Base-by-base conservation (phyloP, 768 basidiomycete genomes). In the Stropharia rugosoannulata region DNA sequence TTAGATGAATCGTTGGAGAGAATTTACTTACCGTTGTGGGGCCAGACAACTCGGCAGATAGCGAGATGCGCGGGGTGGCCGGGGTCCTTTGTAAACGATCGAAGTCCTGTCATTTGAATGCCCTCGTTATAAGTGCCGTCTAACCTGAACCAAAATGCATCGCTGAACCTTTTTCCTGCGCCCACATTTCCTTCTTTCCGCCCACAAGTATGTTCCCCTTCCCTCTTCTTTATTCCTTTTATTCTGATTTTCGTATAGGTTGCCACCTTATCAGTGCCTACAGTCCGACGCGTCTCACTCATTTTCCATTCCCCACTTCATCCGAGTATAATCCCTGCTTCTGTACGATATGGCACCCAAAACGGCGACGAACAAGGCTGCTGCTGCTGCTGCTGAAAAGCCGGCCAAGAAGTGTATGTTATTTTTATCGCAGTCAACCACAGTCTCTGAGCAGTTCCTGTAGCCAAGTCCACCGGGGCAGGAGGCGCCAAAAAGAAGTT, bases 381-480 rank as follows among this genome's bases (percentile, higher is more conserved):
- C 29, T 32, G 29, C 27, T 29, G 27, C 27, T 29, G 58, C 71
- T 3, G 51, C 75, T n/a, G 77, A 78, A 54, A 83, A 80, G 66
- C 75, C 76, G 1, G 68, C 71, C n/a, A 84, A 77, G 70, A 87
- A 85, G 64, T 75, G 86, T 86, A 56, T 59, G 83, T 70, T 35
- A 29, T 53, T 45, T 32, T 53, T 54, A 46, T 47, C 47, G 39
- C 46, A 51, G 58, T 50, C n/a, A 51, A 49, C 54, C 53, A 59
- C 67, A 58, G 55, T 47, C 59, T 57, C 43, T 54, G 66, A 40
- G 52, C 55, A 63, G 36, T 50, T 64, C 62, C 41, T 59, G 42
- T 61, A 82, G 78, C 73, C 68, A 84, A 82, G 67, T 82, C 84
- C 13, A 73, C 80, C 36, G 75, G 77, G 15, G 78, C 81, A 16